Conservation (phyloP, 2,329 filamentous ascomycete genomes). For the Trichoderma lentiforme region DNA sequence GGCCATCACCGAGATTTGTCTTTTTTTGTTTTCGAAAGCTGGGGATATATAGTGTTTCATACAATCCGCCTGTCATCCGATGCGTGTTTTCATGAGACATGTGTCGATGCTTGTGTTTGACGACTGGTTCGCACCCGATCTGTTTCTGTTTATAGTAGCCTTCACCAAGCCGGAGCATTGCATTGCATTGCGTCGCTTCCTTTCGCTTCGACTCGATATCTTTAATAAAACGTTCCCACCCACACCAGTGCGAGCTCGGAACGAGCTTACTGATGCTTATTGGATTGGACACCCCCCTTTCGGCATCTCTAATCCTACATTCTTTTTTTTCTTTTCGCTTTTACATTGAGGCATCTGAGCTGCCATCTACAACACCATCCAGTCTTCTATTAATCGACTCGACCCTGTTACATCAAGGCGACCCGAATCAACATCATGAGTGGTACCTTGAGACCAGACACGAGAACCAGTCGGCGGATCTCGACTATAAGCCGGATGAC, state of each 20-base stretch:
- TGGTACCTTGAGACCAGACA: not conserved
- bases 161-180: not conserved
- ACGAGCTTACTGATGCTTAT: constrained; percentile 2
- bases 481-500: constrained; percentile 1
- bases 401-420: not conserved
- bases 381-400: not conserved
- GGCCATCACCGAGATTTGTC: constrained; percentile 3
- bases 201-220: not conserved
- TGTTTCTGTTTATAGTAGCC: not conserved
- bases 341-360: not conserved
- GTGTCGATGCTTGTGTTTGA: not conserved
- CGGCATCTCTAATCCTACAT: not conserved
- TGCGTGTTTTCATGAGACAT: not conserved
- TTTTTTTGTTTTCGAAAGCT: not conserved
- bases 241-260: constrained; percentile 6
- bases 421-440: not conserved
- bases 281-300: not conserved
- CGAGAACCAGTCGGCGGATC: not conserved
- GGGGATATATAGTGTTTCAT: constrained; percentile 8
- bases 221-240: constrained; percentile 8
- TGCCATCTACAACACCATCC: not conserved
- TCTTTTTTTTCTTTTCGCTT: not conserved
- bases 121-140: not conserved
- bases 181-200: not conserved
- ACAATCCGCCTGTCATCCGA: not conserved